Base-by-base conservation (phyloP, 345 rosid species). In the Eucalyptus pauciflora region DNA sequence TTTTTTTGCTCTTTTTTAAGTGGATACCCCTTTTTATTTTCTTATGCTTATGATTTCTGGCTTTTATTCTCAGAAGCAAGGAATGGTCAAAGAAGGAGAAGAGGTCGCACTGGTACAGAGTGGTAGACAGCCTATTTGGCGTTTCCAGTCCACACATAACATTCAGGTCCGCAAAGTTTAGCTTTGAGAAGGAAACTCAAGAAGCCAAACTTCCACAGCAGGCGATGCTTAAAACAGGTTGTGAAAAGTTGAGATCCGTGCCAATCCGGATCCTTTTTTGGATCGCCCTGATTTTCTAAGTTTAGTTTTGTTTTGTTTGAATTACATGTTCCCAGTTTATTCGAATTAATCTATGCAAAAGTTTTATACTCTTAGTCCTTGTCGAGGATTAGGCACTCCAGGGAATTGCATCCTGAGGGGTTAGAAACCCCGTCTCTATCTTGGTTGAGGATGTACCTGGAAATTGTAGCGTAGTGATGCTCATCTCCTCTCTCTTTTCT, bases 31-130 rank as follows among this genome's bases (percentile, higher is more conserved):
- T n/a, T 64, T 43, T 89, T 71, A 69, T 81, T 86, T 50, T 24
- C 29, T 76, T 41, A 76, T 20, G 48, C 48, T 41, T 76, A 76
- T 41, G 48, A 41, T 76, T 76, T 41, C 85, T 76, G 85, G 85
- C 85, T 76, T 76, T 87, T 29, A 37, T 91, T 58, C 69, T 87
- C 97, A 97, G 99, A 92, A 94, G 79, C 99, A 97, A 94, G 99
- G 99, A 64, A 95, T 97, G 99, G 97, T 98, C 83, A 97, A 95
- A 92, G 93, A 94, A 89, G 99, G 98, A 90, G 99, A 98, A 92
- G 99, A 98, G 92, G 94, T 98, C 48, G 99, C 99, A 4, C 96
- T 97, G 58, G 93, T 98, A 86, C 99, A 95, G 93, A 98, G 99
- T 86, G 99, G 99, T 45, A 94, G 94, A 87, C 96, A 96, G 88